phyloP scores from a whole-genome alignment of 2,329 filamentous ascomycete species.

The Gyromitra esculenta region DNA sequence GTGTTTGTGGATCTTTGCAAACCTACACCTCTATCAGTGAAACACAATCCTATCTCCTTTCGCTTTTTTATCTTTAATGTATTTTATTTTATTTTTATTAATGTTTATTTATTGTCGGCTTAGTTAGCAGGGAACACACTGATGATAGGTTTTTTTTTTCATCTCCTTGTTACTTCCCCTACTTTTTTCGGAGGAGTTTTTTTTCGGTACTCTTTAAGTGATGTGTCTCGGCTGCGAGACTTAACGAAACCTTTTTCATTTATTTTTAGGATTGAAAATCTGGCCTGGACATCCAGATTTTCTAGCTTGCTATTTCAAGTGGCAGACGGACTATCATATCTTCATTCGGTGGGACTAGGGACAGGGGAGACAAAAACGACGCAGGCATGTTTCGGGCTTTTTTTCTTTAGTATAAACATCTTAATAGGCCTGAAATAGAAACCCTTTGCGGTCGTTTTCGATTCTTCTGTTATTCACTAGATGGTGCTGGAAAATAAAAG shows the following conservation, averaged over 20 bases:
- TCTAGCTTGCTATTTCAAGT: neutral
- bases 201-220: neutral
- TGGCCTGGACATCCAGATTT: conserved; percentile 44
- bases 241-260: neutral
- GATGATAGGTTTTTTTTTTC: neutral
- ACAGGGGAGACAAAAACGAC: neutral
- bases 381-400: conserved; percentile 3
- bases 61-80: neutral
- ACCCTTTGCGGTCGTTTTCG: conserved; percentile 26
- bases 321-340: conserved; percentile 1
- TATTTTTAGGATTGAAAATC: conserved; percentile 10
- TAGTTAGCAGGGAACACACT: neutral
- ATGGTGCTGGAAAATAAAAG: no score
- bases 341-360: conserved; percentile 4
- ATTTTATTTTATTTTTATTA: neutral
- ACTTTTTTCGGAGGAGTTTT: conserved; percentile 3
- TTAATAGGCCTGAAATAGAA: conserved; percentile 16
- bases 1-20: conserved; percentile 11
- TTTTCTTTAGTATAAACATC: neutral
- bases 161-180: neutral
- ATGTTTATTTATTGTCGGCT: conserved; percentile 12
- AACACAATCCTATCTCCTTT: neutral
- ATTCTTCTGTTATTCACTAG: neutral
- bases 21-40: neutral
- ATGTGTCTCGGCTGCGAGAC: neutral